Evolutionary conservation across 2,329 filamentous ascomycete species (phyloP), one percentile per base, ranked within the genome.

Genomic region (Arachnopeziza araneosa): DNA sequence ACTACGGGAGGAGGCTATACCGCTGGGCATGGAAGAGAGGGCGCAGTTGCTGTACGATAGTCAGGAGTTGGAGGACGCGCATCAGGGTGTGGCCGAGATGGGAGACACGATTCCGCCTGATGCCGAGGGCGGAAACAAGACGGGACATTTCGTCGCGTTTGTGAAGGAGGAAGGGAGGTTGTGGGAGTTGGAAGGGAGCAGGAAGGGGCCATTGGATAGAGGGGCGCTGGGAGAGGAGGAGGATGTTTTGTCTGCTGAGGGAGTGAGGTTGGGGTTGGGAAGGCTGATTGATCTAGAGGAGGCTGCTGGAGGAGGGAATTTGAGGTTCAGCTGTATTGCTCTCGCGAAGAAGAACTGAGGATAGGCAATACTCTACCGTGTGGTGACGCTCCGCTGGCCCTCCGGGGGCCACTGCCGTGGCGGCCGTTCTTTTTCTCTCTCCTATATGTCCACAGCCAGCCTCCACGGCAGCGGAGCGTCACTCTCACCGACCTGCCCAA

Each of bases 121-220:
- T 57, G 91, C 91, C 9, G 82, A 64, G 86, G 64, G 58, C 2
- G 67, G 52, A n/a, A 89, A 90, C 69, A 83, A 87, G 65, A 80
- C 96, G n/a, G 93, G 97, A 71, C 79, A 99, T 78, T 98, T 96
- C 73, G 93, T 98, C 53, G 95, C 91, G 71, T 99, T 98, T 75
- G 89, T 95, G 56, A 95, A 93, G 78, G 79, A 76, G 76, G 56
- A 85, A 89, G 72, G 87, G 87, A 58, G 76, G 52, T 71, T 90
- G 55, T 90, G 86, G 83, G 87, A 90, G 72, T 73, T 91, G 72
- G 87, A 90, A 73, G 88, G 87, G 12, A 72, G 84, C 61, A 77
- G 87, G 59, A 89, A 85, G 69, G 87, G 87, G 0, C 87, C 87
- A 50, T 48, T 56, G 50, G 19, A 54, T 32, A 58, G 56, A 26